Conservation (phyloP, 2,329 filamentous ascomycete species). For the Nemania sp. region DNA sequence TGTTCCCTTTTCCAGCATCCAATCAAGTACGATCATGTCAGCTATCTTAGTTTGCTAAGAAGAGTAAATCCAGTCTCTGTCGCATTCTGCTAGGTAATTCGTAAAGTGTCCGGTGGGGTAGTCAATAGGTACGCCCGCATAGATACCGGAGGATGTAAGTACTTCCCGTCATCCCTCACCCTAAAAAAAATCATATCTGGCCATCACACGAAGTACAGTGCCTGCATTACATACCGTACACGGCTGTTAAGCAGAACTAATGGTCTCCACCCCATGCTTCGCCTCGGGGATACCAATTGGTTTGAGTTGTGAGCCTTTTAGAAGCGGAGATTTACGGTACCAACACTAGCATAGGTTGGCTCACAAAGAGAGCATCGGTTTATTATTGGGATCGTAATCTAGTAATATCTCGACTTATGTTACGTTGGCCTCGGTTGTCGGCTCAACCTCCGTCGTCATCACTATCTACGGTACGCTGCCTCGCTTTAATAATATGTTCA, state of each 20-base stretch:
- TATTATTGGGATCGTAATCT: conserved; percentile 13
- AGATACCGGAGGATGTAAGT: not conserved
- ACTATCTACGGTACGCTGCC: conserved; percentile 9
- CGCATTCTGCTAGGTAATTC: not conserved
- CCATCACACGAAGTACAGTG: too few species aligned
- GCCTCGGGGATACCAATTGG: not conserved
- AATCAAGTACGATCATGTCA: conserved; percentile 3
- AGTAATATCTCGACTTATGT: conserved; percentile 6
- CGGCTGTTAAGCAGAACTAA: not conserved
- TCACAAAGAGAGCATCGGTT: not conserved
- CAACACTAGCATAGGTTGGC: conserved; percentile 16
- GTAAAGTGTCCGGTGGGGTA: not conserved
- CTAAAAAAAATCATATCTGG: not conserved
- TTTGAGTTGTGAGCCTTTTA: conserved; percentile 5
- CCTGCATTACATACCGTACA: not conserved
- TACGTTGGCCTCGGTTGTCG: not conserved
- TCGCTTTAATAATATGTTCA: not conserved
- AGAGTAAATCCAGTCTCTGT: not conserved
- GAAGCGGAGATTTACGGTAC: conserved; percentile 12
- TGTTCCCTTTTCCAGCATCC: not conserved
- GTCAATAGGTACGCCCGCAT: too few species aligned
- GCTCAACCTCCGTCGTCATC: conserved; percentile 12
- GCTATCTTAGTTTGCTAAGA: not conserved
- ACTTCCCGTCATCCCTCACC: not conserved
- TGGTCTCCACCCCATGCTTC: conserved; percentile 4